Evolutionary conservation across 768 basidiomycete genomes (phyloP).

Genomic region (Tylopilus rubrobrunneus): DNA sequence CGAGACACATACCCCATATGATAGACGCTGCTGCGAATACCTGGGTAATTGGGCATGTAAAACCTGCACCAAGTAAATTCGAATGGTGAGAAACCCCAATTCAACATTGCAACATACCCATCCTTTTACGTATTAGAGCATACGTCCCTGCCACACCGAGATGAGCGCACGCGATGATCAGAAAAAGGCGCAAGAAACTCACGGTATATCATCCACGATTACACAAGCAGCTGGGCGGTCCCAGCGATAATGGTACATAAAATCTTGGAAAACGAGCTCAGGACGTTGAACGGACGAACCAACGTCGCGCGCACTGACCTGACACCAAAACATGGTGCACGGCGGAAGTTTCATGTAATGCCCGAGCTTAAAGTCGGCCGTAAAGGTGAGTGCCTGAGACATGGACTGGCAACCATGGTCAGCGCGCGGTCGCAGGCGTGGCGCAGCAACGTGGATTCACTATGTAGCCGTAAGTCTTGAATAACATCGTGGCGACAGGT

Average conservation of each 20-base stretch:
- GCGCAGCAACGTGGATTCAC: constrained; percentile 21
- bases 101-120: constrained; percentile 9
- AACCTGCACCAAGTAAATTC: constrained; percentile 32
- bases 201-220: constrained; percentile 70
- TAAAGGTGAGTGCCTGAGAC: constrained; percentile 56
- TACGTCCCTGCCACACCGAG: constrained; percentile 37
- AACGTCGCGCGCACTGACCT: constrained; percentile 34
- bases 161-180: no score
- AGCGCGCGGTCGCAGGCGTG: background rate
- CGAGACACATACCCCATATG: constrained; percentile 35
- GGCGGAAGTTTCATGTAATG: constrained; percentile 66
- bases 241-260: constrained; percentile 65
- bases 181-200: constrained; percentile 15
- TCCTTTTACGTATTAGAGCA: constrained; percentile 44
- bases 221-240: constrained; percentile 72
- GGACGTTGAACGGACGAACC: background rate
- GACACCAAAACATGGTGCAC: constrained; percentile 66
- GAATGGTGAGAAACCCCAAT: background rate
- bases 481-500: constrained; percentile 81
- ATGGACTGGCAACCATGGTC: constrained; percentile 22
- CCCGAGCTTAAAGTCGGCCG: constrained; percentile 75
- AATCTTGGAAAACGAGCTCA: constrained; percentile 35
- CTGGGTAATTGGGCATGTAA: constrained; percentile 47
- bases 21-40: constrained; percentile 57
- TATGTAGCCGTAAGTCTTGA: constrained; percentile 80